A percentile compares a stretch with the other conserved stretches of the same genome.
These are phyloP conservation scores for Alternaria gaisen DNA, from an alignment of 2,329 filamentous ascomycete genomes.

Conservation along the genomic window DNA sequence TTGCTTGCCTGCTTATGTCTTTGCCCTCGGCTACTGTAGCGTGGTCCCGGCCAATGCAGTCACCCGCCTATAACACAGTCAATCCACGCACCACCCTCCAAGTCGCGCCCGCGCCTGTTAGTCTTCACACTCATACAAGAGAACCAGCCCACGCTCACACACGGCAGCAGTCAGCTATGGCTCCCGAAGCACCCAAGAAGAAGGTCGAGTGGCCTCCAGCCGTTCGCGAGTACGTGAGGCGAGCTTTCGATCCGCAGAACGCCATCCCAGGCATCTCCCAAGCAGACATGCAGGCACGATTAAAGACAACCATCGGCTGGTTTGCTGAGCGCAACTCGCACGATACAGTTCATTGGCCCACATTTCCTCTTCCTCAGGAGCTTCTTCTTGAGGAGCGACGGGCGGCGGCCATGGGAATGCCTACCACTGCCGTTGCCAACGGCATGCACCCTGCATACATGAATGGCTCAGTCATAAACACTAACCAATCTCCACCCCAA, in stretches of 20 bases:
- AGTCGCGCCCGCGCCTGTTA: constrained; percentile 31
- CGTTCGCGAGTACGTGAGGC: constrained; percentile 88
- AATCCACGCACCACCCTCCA: constrained; percentile 53
- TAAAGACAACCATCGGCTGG: constrained; percentile 85
- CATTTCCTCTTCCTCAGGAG: constrained; percentile 83
- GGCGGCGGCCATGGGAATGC: constrained; percentile 30
- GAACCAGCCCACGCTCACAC: constrained; percentile 22
- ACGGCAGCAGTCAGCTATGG: constrained; percentile 25
- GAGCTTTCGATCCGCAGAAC: constrained; percentile 82
- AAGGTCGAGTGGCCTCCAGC: constrained; percentile 82
- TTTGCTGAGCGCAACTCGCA: constrained; percentile 79
- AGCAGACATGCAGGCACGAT: constrained; percentile 79
- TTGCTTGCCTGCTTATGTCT: constrained; percentile 34
- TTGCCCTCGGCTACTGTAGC: constrained; percentile 39
- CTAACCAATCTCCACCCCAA: constrained; percentile 52
- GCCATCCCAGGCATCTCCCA: constrained; percentile 53
- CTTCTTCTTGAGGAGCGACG: constrained; percentile 74
- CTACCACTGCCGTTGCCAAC: constrained; percentile 43
- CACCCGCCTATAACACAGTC: constrained; percentile 58
- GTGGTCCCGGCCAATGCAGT: constrained; percentile 40
- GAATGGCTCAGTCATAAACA: constrained; percentile 26
- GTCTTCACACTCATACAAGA: constrained; percentile 11
- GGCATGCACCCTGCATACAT: constrained; percentile 25
- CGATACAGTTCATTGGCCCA: constrained; percentile 81
- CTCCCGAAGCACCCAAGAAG: constrained; percentile 33